Percentiles rank a stretch among this genome's conserved stretches.
Evolutionary conservation across 1,284 basidiomycete genomes (phyloP).

Genomic region (Heliocybe sulcata): DNA sequence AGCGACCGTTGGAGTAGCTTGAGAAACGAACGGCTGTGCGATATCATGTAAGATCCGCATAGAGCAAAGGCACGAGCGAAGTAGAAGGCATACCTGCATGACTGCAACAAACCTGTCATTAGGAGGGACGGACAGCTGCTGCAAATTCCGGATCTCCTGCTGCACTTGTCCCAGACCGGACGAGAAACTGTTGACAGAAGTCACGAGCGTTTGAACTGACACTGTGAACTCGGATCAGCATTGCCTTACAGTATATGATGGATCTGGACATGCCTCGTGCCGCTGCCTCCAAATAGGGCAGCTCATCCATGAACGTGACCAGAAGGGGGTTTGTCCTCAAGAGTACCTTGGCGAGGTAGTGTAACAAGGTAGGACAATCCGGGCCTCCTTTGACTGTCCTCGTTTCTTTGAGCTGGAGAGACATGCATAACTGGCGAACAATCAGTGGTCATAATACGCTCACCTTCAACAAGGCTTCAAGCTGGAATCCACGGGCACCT

Average conservation of each 20-base stretch:
- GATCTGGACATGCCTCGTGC: slow-evolving; percentile 51
- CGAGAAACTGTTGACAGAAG: slow-evolving; percentile 53
- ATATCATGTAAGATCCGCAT: neutral
- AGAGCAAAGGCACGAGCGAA: slow-evolving; percentile 1
- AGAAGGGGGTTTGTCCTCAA: slow-evolving; percentile 60
- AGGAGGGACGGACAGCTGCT: slow-evolving; percentile 21
- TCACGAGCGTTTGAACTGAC: slow-evolving; percentile 55
- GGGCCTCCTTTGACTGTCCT: slow-evolving; percentile 62
- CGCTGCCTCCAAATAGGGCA: slow-evolving; percentile 78
- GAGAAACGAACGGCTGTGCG: slow-evolving; percentile 48
- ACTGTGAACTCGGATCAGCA: slow-evolving; percentile 34
- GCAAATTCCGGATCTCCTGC: slow-evolving; percentile 44
- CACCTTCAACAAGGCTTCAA: slow-evolving; percentile 80
- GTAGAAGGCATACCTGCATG: slow-evolving; percentile 48
- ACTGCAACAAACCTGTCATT: slow-evolving; percentile 58
- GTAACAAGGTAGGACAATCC: slow-evolving; percentile 80
- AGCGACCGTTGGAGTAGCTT: slow-evolving; percentile 44
- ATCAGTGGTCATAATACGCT: neutral
- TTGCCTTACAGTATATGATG: neutral
- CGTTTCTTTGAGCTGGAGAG: slow-evolving; percentile 71
- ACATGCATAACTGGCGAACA: slow-evolving; percentile 2
- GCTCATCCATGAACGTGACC: slow-evolving; percentile 73
- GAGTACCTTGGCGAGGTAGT: slow-evolving; percentile 79
- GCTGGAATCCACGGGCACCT: slow-evolving; percentile 75
- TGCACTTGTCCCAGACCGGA: slow-evolving; percentile 52